Base-by-base conservation (phyloP, 2,329 filamentous ascomycete species). In the Corniculantispora saksenae region DNA sequence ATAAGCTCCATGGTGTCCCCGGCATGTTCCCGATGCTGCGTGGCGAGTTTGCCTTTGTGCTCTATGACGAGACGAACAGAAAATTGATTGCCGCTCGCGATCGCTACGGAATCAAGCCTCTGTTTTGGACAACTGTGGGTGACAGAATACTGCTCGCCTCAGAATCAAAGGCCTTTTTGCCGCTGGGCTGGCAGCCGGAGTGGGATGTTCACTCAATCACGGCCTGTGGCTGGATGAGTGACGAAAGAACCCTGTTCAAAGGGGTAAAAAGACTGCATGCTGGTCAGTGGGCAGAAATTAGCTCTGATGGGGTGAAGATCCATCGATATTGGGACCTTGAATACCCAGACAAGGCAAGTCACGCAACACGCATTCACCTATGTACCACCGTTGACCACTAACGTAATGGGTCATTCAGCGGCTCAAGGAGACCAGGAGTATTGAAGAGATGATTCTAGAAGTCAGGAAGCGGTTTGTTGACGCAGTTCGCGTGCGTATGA, bases 71-170 rank as follows among this genome's bases (percentile, higher is more conserved):
- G 6, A 45, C 62, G 8, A 53, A 78, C 17, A 73, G 75, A n/a
- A 71, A 73, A 0, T 74, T 86, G 50, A 71, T 87, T 40, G 82
- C 80, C 0, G 83, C 77, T 1, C 73, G 84, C 25, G 85, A 87
- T 70, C 79, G 84, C 0, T 86, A 81, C 70, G 85, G 84, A 4
- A 83, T 87, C 69, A 87, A 87, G 71, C 84, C 84, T 3, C 75
- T 87, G 25, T 82, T 84, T 66, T 86, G 80, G 74, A 85, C 82
- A 0, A 66, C 79, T 1, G 68, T 77, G 1, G 72, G 72, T 8
- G 76, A 74, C 8, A 73, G 75, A 64, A 64, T 87, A 7, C 71
- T 86, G 19, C 71, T 86, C 0, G 83, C 83, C 9, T 76, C 83
- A 0, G 85, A 88, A 70, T 79, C 80, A 66, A 87, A 87, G 69